These are phyloP conservation scores for Pleurotus cornucopiae DNA, from an alignment of 768 basidiomycete genomes.

Conservation along the genomic window DNA sequence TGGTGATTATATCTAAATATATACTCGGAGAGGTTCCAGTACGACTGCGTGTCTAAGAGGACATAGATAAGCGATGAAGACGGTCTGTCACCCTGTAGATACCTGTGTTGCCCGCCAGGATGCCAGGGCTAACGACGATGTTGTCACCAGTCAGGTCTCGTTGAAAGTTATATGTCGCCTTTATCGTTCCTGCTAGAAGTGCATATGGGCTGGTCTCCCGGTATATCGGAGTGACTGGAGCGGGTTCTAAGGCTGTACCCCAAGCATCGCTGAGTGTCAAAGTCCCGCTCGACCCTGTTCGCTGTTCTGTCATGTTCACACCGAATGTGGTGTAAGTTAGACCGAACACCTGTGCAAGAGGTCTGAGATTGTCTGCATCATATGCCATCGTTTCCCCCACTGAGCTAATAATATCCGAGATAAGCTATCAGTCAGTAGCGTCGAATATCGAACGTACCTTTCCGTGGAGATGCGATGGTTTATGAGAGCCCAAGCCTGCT, in stretches of 20 bases:
- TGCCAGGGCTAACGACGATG: slow-evolving; percentile 23
- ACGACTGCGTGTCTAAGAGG: slow-evolving; percentile 28
- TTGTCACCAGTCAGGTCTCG: slow-evolving; percentile 14
- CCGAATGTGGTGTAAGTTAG: slow-evolving; percentile 39
- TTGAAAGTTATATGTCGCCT: slow-evolving; percentile 30
- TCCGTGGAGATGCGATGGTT: slow-evolving; percentile 47
- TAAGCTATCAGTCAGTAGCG: neutral
- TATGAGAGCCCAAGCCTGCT: slow-evolving; percentile 41
- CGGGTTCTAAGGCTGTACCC: slow-evolving; percentile 40
- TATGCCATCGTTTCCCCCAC: slow-evolving; percentile 25
- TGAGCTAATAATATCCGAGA: slow-evolving; percentile 24
- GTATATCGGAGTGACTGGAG: slow-evolving; percentile 37
- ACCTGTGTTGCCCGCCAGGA: slow-evolving; percentile 34
- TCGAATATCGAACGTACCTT: slow-evolving; percentile 23
- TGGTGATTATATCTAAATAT: slow-evolving; percentile 50
- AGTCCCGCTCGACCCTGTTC: slow-evolving; percentile 17
- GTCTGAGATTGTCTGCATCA: slow-evolving; percentile 24
- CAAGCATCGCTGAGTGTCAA: slow-evolving; percentile 36
- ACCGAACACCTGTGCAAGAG: slow-evolving; percentile 32
- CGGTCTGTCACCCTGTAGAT: slow-evolving; percentile 8
- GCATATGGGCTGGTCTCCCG: slow-evolving; percentile 21
- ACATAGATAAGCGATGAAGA: neutral
- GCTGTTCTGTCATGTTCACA: neutral
- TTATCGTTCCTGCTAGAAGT: slow-evolving; percentile 40
- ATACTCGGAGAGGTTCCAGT: slow-evolving; percentile 26